phyloP scores from a whole-genome alignment of 192 early-diverging fungal genomes.

The Pilaira anomala region DNA sequence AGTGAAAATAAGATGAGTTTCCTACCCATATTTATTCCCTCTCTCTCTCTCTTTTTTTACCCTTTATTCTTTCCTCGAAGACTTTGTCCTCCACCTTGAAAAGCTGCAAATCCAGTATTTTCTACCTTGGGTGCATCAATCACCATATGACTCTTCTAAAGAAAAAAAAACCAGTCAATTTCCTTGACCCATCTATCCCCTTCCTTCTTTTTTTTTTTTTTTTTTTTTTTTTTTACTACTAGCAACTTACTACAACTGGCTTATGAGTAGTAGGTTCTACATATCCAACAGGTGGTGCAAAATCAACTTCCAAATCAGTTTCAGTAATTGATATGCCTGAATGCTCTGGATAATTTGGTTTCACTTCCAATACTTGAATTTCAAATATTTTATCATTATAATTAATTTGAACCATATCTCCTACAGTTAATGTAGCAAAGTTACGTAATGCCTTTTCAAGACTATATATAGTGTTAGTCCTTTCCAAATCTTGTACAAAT shows the following conservation, averaged over 20 bases:
- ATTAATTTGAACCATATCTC: slow-evolving; percentile 87
- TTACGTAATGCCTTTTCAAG: slow-evolving; percentile 91
- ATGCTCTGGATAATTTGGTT: slow-evolving; percentile 54
- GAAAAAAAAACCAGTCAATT: not conserved
- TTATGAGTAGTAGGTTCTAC: slow-evolving; percentile 66
- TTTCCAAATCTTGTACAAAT: not conserved
- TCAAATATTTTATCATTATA: slow-evolving; percentile 89
- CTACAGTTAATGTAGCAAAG: slow-evolving; percentile 89
- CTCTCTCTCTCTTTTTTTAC: slow-evolving; percentile 18
- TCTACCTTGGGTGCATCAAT: slow-evolving; percentile 14
- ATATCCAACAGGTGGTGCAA: slow-evolving; percentile 95
- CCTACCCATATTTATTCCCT: not conserved
- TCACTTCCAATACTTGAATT: slow-evolving; percentile 87
- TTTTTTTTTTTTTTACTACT: no score
- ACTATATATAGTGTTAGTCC: slow-evolving; percentile 22
- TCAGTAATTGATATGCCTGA: slow-evolving; percentile 92
- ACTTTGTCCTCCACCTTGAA: slow-evolving; percentile 35
- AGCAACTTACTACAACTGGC: not conserved
- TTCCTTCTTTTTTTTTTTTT: no score
- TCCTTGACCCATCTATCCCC: no score
- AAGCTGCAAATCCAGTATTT: slow-evolving; percentile 20
- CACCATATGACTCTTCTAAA: slow-evolving; percentile 36
- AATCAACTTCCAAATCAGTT: slow-evolving; percentile 96
- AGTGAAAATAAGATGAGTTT: not conserved
- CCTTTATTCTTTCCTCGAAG: slow-evolving; percentile 36